Evolutionary conservation across 2,329 filamentous ascomycete genomes (phyloP).

Genomic region (Gyromitra esculenta): DNA sequence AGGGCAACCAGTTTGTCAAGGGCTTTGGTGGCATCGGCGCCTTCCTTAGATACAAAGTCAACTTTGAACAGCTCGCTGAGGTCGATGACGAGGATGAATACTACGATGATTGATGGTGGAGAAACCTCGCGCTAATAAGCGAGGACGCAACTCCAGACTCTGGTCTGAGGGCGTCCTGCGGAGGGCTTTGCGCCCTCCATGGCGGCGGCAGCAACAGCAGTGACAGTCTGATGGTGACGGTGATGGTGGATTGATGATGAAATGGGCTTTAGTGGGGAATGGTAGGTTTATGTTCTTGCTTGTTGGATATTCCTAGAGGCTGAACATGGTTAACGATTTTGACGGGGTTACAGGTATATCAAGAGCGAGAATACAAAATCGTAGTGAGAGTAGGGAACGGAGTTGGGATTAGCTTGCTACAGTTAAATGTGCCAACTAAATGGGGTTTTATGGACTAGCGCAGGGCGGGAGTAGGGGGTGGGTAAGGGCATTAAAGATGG

Average conservation of each 20-base stretch:
- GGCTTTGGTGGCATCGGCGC: conserved; percentile 98
- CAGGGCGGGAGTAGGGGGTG: neutral
- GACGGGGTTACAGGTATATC: neutral
- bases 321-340: neutral
- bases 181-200: conserved; percentile 20
- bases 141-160: conserved; percentile 57
- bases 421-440: neutral
- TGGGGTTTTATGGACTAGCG: neutral
- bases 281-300: conserved; percentile 13
- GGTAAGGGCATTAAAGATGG: neutral
- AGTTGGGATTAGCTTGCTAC: neutral
- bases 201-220: neutral
- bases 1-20: conserved; percentile 99
- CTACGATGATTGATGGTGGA: conserved; percentile 69
- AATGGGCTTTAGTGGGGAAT: neutral
- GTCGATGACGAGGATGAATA: conserved; percentile 90
- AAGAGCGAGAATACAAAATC: conserved; percentile 1
- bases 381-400: neutral
- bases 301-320: neutral
- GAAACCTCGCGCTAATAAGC: conserved; percentile 57
- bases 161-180: conserved; percentile 58
- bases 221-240: too few relatives aligned
- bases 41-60: conserved; percentile 98
- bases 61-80: conserved; percentile 98
- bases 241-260: neutral